Percentiles rank a stretch among this genome's conserved stretches.
These are phyloP conservation scores for Phytophthora ramorum DNA, from an alignment of 352 stramenopile genomes.

Conservation along the genomic window DNA sequence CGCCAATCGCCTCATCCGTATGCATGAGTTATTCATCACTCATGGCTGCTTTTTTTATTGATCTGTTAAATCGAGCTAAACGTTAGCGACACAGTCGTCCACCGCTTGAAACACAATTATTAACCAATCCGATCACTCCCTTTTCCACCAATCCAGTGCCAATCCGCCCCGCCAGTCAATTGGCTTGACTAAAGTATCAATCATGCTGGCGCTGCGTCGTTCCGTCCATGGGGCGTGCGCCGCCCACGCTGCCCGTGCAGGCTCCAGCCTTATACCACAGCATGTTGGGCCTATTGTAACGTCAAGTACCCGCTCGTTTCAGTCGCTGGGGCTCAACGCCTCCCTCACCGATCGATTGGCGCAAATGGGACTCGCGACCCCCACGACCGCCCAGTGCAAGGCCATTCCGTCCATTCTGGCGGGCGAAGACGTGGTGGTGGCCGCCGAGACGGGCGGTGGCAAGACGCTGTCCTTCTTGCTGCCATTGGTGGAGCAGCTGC, in stretches of 20 bases:
- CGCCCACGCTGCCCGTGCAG: not conserved
- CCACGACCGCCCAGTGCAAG: slow-evolving; percentile 61
- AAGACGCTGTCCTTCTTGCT: slow-evolving; percentile 97
- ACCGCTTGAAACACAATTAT: not conserved
- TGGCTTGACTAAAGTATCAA: not conserved
- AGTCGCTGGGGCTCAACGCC: slow-evolving; percentile 56
- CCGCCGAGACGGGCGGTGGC: slow-evolving; percentile 94
- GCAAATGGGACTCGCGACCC: slow-evolving; percentile 44
- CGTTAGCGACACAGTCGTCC: not conserved
- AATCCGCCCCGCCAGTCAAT: slow-evolving; percentile 8
- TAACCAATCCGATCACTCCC: not conserved
- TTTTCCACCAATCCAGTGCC: not conserved
- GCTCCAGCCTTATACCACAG: slow-evolving; percentile 4
- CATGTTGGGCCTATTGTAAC: not conserved
- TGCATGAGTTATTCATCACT: no score
- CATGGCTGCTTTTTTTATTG: not conserved
- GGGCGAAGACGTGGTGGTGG: slow-evolving; percentile 90
- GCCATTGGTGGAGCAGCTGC: slow-evolving; percentile 75
- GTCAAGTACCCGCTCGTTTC: slow-evolving; percentile 45
- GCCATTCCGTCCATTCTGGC: slow-evolving; percentile 65
- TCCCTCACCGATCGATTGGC: slow-evolving; percentile 46
- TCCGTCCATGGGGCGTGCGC: slow-evolving; percentile 1
- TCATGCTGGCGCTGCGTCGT: slow-evolving; percentile 19
- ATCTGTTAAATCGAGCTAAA: not conserved
- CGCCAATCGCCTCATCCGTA: no score